These are phyloP conservation scores for Diaporthe australafricana DNA, from an alignment of 2,329 filamentous ascomycete species.

Conservation along the genomic window DNA sequence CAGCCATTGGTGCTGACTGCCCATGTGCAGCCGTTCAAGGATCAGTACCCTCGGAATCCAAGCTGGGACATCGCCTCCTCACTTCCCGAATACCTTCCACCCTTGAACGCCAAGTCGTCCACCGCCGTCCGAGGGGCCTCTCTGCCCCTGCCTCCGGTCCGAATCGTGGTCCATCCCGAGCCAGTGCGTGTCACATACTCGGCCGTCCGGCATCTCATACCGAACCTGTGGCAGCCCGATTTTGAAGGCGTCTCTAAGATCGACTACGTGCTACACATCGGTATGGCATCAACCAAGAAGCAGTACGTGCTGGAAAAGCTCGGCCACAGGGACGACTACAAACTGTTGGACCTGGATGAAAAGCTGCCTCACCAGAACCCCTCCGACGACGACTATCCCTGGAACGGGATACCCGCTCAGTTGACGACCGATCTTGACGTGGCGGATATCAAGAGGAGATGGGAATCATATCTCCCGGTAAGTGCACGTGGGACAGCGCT, in stretches of 20 bases:
- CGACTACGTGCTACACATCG: constrained; percentile 81
- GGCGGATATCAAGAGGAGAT: constrained; percentile 66
- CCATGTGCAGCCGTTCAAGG: constrained; percentile 77
- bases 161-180: constrained; percentile 72
- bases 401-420: constrained; percentile 65
- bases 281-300: constrained; percentile 76
- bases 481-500: constrained; percentile 42
- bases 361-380: constrained; percentile 57
- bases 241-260: constrained; percentile 53
- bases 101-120: constrained; percentile 55
- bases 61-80: constrained; percentile 81
- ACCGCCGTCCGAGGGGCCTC: constrained; percentile 48
- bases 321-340: constrained; percentile 79
- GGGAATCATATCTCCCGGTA: constrained; percentile 65
- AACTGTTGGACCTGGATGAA: constrained; percentile 76
- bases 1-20: constrained; percentile 13
- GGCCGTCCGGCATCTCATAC: constrained; percentile 71
- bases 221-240: constrained; percentile 67
- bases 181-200: constrained; percentile 80
- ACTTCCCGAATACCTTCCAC: constrained; percentile 74
- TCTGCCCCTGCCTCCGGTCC: constrained; percentile 59
- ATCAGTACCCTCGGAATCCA: constrained; percentile 79
- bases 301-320: constrained; percentile 78
- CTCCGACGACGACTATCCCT: constrained; percentile 62
- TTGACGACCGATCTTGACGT: constrained; percentile 68